Evolutionary conservation across 2,329 filamentous ascomycete species (phyloP), one percentile per base, ranked within the genome.

Genomic region (Cephalotrichum gorgonifer): DNA sequence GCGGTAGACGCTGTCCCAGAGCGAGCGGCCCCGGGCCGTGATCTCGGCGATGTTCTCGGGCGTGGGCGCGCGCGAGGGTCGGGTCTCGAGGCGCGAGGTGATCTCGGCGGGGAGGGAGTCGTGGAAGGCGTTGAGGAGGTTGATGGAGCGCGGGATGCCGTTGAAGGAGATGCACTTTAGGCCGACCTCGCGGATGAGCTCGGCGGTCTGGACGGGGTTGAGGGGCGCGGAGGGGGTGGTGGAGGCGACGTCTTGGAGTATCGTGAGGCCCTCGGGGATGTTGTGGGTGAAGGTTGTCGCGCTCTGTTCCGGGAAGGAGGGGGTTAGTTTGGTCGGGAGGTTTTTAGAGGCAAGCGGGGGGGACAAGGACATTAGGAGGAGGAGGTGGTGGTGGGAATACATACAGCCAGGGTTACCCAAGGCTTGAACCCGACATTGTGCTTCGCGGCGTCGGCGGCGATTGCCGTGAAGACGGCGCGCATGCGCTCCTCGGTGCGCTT

Each of bases 271-370:
- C 50, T 86, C 83, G 23, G 87, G 87, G 2, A 86, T 89, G 70
- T 94, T 93, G 71, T 93, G 80, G 1, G 88, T 93, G 69, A 91
- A 86, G 2, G 86, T 88, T 17, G 87, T 83, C 28, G 87, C 88
- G 1, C 87, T 85, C 82, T 88, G 28, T 8, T 8, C 6, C 12
- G 11, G 2, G n/a, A n/a, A n/a, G 14, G 43, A 6, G 3, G 8
- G 33, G 12, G 31, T 3, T 20, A 12, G 8, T 9, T 15, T 15
- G 22, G 22, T n/a, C 6, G 12, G 15, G n/a, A 38, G 12, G 6
- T n/a, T 5, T 35, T 9, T 15, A 9, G 15, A 2, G 27, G 28
- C 20, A 17, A 15, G 30, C 6, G 20, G 14, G 30, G 5, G 20
- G 14, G 22, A n/a, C 3, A 22, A 35, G 5, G 12, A 27, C 22